Evolutionary conservation across 306 rosid genomes (phyloP).

Genomic region (Erythrophleum fordii): DNA sequence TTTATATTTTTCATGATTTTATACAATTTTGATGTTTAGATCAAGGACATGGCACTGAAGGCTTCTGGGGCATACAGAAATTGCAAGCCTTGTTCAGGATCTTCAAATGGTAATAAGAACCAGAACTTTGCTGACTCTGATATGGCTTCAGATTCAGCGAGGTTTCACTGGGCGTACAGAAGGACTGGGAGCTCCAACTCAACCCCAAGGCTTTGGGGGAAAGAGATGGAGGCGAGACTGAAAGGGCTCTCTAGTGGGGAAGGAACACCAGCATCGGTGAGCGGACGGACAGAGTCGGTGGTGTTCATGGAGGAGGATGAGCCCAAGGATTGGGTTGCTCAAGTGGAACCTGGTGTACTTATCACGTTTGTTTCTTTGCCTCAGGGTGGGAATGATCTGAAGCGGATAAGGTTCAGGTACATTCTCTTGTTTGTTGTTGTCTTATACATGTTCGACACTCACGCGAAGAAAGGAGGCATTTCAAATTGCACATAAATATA

Average conservation of each 20-base stretch:
- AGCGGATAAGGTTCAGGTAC: slow-evolving; percentile 96
- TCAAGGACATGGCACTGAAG: slow-evolving; percentile 96
- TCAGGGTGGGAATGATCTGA: slow-evolving; percentile 94
- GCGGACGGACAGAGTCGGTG: slow-evolving; percentile 78
- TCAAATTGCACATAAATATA: not conserved
- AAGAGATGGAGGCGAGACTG: slow-evolving; percentile 77
- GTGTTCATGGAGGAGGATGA: slow-evolving; percentile 94
- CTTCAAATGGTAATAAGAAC: slow-evolving; percentile 57
- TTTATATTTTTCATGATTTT: not conserved
- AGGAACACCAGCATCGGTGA: slow-evolving; percentile 91
- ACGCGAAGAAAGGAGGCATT: not conserved
- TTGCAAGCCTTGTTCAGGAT: slow-evolving; percentile 93
- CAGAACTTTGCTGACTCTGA: slow-evolving; percentile 73
- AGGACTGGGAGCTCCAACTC: slow-evolving; percentile 87
- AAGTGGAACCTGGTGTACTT: slow-evolving; percentile 98
- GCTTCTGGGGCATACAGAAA: slow-evolving; percentile 94
- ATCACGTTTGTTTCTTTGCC: slow-evolving; percentile 94
- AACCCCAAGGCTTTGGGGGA: slow-evolving; percentile 89
- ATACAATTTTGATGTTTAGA: slow-evolving; percentile 47
- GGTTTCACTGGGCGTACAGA: slow-evolving; percentile 74
- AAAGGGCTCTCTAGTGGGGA: slow-evolving; percentile 93
- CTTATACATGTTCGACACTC: not conserved
- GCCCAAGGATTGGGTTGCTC: slow-evolving; percentile 96
- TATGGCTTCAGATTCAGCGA: slow-evolving; percentile 77
- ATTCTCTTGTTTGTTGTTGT: slow-evolving; percentile 35